phyloP scores from a whole-genome alignment of 495 filamentous ascomycete genomes.

The Hypoxylon lenormandii region DNA sequence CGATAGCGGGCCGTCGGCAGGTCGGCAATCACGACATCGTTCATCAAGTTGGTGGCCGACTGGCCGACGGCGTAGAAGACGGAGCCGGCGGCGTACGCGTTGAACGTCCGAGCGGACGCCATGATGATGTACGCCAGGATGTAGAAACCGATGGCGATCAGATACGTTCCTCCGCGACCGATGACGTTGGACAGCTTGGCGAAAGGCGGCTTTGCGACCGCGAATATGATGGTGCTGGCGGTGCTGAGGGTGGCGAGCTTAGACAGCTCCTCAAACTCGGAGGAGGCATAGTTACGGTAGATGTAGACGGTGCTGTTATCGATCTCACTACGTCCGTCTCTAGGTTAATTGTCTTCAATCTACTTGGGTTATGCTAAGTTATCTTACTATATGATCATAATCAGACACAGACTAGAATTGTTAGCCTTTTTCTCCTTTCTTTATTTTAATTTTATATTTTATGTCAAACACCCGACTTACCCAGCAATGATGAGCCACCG shows the following conservation, averaged over 20 bases:
- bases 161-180: conserved; percentile 61
- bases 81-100: conserved; percentile 60
- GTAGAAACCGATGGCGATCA: conserved; percentile 59
- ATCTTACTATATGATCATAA: conserved; percentile 63
- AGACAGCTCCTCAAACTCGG: conserved; percentile 58
- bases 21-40: conserved; percentile 62
- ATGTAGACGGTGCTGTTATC: conserved; percentile 63
- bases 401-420: conserved; percentile 51
- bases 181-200: conserved; percentile 64
- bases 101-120: conserved; percentile 59
- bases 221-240: conserved; percentile 60
- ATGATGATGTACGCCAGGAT: conserved; percentile 62
- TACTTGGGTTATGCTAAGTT: background rate
- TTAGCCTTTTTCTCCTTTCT: conserved; percentile 21
- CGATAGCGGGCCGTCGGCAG: conserved; percentile 61
- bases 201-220: conserved; percentile 61
- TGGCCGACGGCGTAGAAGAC: conserved; percentile 62
- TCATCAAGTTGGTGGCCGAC: conserved; percentile 61
- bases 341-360: conserved; percentile 9
- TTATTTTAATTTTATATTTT: no score
- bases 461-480: conserved; percentile 49
- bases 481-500: conserved; percentile 59
- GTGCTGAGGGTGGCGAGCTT: conserved; percentile 59
- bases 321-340: conserved; percentile 50
- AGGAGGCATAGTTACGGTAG: conserved; percentile 62